Conservation (phyloP, 257 asterid species). For the Solanum sitiens region DNA sequence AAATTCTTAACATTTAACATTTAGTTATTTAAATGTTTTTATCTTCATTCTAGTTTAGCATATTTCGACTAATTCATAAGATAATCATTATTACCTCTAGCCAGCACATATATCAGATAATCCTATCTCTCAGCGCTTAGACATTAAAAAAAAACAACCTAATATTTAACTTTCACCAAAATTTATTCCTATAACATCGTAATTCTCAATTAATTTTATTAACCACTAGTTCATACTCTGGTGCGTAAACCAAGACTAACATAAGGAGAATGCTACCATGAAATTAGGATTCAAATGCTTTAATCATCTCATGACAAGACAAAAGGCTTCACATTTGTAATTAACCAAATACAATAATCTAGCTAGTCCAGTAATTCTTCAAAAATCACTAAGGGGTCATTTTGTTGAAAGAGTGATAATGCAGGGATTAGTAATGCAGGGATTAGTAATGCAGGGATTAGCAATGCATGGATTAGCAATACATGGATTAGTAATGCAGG, state of each 20-base stretch:
- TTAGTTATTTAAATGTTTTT: too few relatives aligned
- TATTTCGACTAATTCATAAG: background rate
- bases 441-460: too few relatives aligned
- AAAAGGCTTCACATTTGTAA: background rate
- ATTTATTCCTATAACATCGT: background rate
- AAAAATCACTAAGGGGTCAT: background rate
- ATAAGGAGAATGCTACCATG: background rate
- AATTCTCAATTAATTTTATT: background rate
- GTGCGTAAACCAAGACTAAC: background rate
- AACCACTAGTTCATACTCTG: background rate
- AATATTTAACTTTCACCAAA: background rate
- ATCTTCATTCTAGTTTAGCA: too few relatives aligned
- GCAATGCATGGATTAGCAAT: too few relatives aligned
- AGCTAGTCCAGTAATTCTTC: background rate
- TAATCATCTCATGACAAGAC: background rate
- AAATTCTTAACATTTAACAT: too few relatives aligned
- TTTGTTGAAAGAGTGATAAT: too few relatives aligned
- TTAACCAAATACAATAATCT: background rate
- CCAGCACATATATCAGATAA: background rate
- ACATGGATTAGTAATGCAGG: too few relatives aligned
- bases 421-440: too few relatives aligned
- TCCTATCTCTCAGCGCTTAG: background rate
- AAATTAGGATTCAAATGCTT: background rate
- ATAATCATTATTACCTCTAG: too few relatives aligned
- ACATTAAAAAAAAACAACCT: background rate